Percentiles rank a stretch among this genome's conserved stretches.
phyloP scores from a whole-genome alignment of 2,329 filamentous ascomycete species.

The Teratosphaeria pseudoeucalypti region DNA sequence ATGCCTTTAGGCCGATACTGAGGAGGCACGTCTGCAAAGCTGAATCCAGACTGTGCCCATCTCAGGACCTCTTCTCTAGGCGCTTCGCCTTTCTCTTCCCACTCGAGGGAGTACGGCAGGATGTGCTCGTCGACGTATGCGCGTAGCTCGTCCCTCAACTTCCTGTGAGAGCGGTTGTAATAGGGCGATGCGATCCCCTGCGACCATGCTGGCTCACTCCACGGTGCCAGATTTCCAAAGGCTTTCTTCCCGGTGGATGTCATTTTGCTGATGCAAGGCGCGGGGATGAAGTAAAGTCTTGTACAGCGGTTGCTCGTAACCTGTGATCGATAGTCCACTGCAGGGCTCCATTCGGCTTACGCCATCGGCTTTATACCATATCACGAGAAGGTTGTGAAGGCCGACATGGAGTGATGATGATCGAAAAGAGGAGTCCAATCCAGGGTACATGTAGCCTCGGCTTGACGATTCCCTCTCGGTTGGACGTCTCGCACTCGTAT shows the following conservation, averaged over 20 bases:
- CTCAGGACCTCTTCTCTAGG: slow-evolving; percentile 35
- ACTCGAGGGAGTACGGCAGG: slow-evolving; percentile 46
- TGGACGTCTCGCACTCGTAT: background rate
- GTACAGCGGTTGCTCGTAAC: no score
- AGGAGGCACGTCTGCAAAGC: slow-evolving; percentile 35
- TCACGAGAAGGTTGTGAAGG: background rate
- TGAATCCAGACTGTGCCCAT: slow-evolving; percentile 32
- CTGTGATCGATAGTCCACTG: background rate
- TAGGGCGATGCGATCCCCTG: slow-evolving; percentile 46
- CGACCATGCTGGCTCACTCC: slow-evolving; percentile 39
- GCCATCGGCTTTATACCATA: background rate
- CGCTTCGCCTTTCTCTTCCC: slow-evolving; percentile 45
- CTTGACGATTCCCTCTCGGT: background rate
- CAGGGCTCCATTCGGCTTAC: background rate
- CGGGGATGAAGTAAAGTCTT: background rate
- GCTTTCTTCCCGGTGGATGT: background rate
- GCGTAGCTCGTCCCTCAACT: slow-evolving; percentile 47
- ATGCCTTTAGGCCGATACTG: slow-evolving; percentile 33
- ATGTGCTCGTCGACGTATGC: slow-evolving; percentile 50
- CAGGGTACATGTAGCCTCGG: background rate
- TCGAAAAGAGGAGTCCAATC: background rate
- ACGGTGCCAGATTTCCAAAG: slow-evolving; percentile 22
- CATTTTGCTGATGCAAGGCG: background rate
- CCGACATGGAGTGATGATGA: background rate
- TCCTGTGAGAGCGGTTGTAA: slow-evolving; percentile 52